Evolutionary conservation across 2,329 filamentous ascomycete genomes (phyloP).

Genomic region (Penicillium digitatum): DNA sequence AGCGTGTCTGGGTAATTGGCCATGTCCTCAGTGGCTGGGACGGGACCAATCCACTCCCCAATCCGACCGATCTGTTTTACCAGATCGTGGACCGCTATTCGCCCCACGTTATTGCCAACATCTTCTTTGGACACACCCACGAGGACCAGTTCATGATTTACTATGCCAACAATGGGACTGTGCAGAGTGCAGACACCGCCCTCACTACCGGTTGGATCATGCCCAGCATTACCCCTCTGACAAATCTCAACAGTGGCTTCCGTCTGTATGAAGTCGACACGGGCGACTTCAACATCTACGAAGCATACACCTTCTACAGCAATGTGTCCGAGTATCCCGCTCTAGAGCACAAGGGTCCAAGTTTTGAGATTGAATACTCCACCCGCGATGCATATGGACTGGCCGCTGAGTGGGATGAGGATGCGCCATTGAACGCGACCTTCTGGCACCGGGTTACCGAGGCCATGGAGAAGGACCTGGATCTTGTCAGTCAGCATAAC

Average conservation of each 20-base stretch:
- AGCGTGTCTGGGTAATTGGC: constrained; percentile 54
- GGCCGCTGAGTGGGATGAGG: constrained; percentile 44
- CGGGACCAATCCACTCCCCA: constrained; percentile 51
- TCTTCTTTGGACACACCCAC: constrained; percentile 55
- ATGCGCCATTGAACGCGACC: constrained; percentile 54
- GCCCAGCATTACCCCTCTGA: constrained; percentile 52
- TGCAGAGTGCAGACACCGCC: constrained; percentile 41
- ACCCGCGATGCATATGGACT: constrained; percentile 49
- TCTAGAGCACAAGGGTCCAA: constrained; percentile 45
- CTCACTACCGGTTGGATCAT: constrained; percentile 52
- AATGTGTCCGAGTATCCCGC: constrained; percentile 46
- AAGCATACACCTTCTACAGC: constrained; percentile 53
- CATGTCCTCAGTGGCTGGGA: constrained; percentile 57
- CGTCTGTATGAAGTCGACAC: constrained; percentile 55
- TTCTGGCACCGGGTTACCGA: constrained; percentile 59
- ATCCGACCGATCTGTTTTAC: constrained; percentile 54
- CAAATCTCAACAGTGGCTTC: constrained; percentile 53
- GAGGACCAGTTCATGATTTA: constrained; percentile 55
- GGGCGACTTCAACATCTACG: constrained; percentile 51
- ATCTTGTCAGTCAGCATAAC: constrained; percentile 51
- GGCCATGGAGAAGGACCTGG: constrained; percentile 51
- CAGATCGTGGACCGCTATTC: constrained; percentile 54
- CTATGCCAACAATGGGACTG: constrained; percentile 52
- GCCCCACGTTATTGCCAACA: constrained; percentile 53
- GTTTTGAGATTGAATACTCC: constrained; percentile 50